Percentiles rank a stretch among this genome's conserved stretches.
Evolutionary conservation across 768 basidiomycete genomes (phyloP).

Genomic region (Auriscalpium orientale): DNA sequence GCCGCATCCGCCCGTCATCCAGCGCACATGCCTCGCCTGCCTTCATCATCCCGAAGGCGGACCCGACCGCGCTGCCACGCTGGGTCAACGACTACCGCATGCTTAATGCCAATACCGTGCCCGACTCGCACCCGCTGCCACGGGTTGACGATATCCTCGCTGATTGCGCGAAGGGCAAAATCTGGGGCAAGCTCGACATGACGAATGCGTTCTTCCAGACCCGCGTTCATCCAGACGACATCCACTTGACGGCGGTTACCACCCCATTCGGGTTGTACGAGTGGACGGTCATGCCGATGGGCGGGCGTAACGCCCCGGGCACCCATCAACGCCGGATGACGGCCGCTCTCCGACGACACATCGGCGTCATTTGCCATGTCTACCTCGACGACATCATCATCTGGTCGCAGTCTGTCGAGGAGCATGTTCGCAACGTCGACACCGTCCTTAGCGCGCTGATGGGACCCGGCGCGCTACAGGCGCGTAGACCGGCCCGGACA

Average conservation of each 20-base stretch:
- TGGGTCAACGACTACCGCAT: slow-evolving; percentile 18
- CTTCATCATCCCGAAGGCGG: slow-evolving; percentile 24
- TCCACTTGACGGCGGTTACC: slow-evolving; percentile 26
- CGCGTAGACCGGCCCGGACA: too few species aligned
- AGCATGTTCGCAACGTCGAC: slow-evolving; percentile 17
- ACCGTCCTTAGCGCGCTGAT: slow-evolving; percentile 16
- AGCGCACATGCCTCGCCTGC: slow-evolving; percentile 26
- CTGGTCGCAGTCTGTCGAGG: slow-evolving; percentile 29
- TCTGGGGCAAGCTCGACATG: too few species aligned
- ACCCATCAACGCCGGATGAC: slow-evolving; percentile 12
- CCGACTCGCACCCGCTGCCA: slow-evolving; percentile 12
- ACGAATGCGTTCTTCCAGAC: too few species aligned
- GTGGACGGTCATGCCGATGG: slow-evolving; percentile 16
- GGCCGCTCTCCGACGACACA: background rate
- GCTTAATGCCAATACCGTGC: slow-evolving; percentile 9
- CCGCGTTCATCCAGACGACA: slow-evolving; percentile 6
- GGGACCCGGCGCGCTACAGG: too few species aligned
- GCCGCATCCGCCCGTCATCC: slow-evolving; percentile 22
- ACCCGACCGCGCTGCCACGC: background rate
- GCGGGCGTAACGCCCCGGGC: slow-evolving; percentile 25
- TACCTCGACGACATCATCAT: too few species aligned
- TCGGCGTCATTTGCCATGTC: too few species aligned
- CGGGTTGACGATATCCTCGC: slow-evolving; percentile 27
- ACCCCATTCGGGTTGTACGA: slow-evolving; percentile 34
- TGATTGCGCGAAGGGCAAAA: too few species aligned